phyloP scores from a whole-genome alignment of 306 rosid genomes.

The Myrica gale region DNA sequence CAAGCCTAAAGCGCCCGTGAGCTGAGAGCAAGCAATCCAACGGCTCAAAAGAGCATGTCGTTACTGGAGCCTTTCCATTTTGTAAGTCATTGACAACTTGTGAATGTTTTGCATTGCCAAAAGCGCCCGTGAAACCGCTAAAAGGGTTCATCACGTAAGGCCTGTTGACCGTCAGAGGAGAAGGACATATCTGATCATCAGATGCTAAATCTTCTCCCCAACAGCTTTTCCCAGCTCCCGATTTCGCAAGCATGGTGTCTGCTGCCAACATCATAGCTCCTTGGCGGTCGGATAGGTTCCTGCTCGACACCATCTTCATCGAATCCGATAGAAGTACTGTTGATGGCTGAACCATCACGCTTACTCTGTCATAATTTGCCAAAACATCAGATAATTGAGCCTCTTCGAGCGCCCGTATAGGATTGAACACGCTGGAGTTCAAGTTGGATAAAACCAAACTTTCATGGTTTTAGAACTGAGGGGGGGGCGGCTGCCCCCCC shows the following conservation, averaged over 20 bases:
- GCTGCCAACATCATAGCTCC: background rate
- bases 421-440: constrained; percentile 29
- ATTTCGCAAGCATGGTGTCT: background rate
- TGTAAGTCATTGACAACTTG: constrained; percentile 26
- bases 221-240: constrained; percentile 15
- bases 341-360: constrained; percentile 5
- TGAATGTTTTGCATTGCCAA: constrained; percentile 36
- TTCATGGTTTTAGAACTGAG: too few species aligned
- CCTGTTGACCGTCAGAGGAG: constrained; percentile 3
- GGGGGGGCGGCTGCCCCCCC: too few species aligned
- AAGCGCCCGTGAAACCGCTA: constrained; percentile 32
- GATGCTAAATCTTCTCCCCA: constrained; percentile 22
- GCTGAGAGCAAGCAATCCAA: constrained; percentile 55
- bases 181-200: background rate
- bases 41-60: constrained; percentile 41
- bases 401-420: constrained; percentile 42
- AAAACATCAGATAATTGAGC: constrained; percentile 16
- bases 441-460: constrained; percentile 39
- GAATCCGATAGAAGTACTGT: background rate
- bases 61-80: constrained; percentile 20
- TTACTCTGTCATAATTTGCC: background rate
- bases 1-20: constrained; percentile 69
- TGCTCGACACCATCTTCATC: constrained; percentile 8
- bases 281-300: constrained; percentile 7
- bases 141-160: constrained; percentile 24